Evolutionary conservation across 2,329 filamentous ascomycete genomes (phyloP).

Genomic region (Paracoccidioides lutzii): DNA sequence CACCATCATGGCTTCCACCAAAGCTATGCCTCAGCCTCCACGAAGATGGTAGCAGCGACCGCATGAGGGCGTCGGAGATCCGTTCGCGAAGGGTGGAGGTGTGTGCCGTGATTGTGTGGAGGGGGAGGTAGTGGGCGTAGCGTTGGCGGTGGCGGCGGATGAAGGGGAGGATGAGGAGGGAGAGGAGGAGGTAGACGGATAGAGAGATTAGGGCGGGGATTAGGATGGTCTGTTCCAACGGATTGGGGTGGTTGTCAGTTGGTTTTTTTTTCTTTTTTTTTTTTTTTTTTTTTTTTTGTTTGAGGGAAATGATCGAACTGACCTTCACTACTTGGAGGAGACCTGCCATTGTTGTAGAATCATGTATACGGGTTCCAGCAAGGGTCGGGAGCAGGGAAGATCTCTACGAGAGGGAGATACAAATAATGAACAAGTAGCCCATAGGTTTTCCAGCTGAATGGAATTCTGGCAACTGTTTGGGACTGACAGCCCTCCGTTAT

Average conservation of each 20-base stretch:
- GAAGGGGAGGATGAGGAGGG: conserved; percentile 52
- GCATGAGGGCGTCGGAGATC: conserved; percentile 29
- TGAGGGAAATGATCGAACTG: background rate
- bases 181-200: conserved; percentile 52
- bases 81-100: conserved; percentile 44
- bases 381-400: no score
- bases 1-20: conserved; percentile 30
- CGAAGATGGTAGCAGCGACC: conserved; percentile 31
- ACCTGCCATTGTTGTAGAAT: conserved; percentile 4
- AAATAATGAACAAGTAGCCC: background rate
- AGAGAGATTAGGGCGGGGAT: conserved; percentile 60
- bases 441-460: no score
- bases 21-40: conserved; percentile 32
- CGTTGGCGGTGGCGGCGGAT: conserved; percentile 58
- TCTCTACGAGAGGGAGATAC: no score
- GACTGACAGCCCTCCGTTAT: background rate
- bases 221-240: conserved; percentile 46
- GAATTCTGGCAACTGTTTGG: no score
- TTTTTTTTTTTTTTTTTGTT: background rate
- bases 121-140: conserved; percentile 61
- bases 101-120: conserved; percentile 40
- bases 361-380: background rate
- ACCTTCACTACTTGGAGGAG: conserved; percentile 7
- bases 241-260: conserved; percentile 8
- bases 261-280: background rate